Base-by-base conservation (phyloP, 257 asterid genomes). In the Solanum commersonii region DNA sequence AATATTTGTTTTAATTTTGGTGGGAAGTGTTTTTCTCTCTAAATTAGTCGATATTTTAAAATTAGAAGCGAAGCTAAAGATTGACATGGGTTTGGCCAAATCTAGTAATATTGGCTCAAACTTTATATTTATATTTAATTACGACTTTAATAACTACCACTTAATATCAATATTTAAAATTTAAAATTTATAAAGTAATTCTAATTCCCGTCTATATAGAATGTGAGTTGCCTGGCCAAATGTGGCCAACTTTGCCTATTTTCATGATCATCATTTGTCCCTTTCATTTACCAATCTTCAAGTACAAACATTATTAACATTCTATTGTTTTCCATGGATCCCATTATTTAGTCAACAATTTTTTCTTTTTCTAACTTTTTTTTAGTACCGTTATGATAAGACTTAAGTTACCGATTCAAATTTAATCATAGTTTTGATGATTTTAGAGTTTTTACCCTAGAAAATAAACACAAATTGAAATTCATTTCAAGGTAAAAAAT, bases 241-340 rank as follows among this genome's bases (percentile, higher is more conserved):
- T 35, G 9, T 74, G 56, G 25, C 83, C 52, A 74, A 35, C 83
- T 38, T 73, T 38, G 56, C 56, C 56, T 37, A 12, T 37, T 76
- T n/a, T 76, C 22, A 76, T 77, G 31, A 23, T 77, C 22, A 38
- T 77, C 22, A 77, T 23, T 77, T 77, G 83, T 76, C 83, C 59
- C 33, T 76, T 76, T 76, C 83, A 76, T 38, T 76, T 76, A n/a
- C 82, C 59, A 38, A 77, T 72, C 56, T 76, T 37, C 59, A 77
- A 77, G 33, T 23, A 77, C 23, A 38, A 18, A 49, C 34, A 76
- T 46, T 76, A 37, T 37, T 22, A 76, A 34, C 81, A 73, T 73
- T 10, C 25, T 73, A 23, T 11, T 74, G 31, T 77, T 77, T 77
- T 40, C 6, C 23, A 77, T 40, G 84, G 84, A 78, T 35, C 23